A percentile compares a stretch with the other conserved stretches of the same genome.
Conservation (phyloP, 2,329 filamentous ascomycete species). For the Aspergillus fumigatus region DNA sequence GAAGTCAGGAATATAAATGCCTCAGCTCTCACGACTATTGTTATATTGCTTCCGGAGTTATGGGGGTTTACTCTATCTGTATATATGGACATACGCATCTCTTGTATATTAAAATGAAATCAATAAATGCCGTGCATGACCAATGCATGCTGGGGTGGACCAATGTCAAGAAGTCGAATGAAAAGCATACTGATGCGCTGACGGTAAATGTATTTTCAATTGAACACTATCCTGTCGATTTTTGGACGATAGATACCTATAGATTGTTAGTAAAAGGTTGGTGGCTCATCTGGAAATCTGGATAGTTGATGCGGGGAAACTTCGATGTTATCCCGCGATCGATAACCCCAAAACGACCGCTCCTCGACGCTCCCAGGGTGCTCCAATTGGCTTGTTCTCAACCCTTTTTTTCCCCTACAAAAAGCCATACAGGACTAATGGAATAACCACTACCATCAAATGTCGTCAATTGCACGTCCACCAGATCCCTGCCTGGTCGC, state of each 20-base stretch:
- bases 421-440: slow-evolving; percentile 8
- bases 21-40: background rate
- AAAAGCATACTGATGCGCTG: background rate
- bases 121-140: background rate
- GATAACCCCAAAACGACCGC: background rate
- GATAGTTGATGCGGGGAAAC: slow-evolving; percentile 16
- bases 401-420: slow-evolving; percentile 11
- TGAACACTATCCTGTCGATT: background rate
- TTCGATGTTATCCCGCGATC: background rate
- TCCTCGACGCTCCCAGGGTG: background rate
- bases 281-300: too few relatives aligned
- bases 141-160: background rate
- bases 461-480: slow-evolving; percentile 45
- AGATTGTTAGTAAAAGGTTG: background rate
- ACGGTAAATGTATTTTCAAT: background rate
- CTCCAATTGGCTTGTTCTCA: slow-evolving; percentile 15
- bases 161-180: background rate
- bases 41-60: background rate
- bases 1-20: background rate
- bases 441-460: slow-evolving; percentile 16
- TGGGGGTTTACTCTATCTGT: background rate
- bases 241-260: background rate
- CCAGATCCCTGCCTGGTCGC: slow-evolving; percentile 59
- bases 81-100: slow-evolving; percentile 3
- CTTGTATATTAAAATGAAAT: background rate